Evolutionary conservation across 2,329 filamentous ascomycete genomes (phyloP), one percentile per base, ranked within the genome.

Genomic region (Cladosporium sp.): DNA sequence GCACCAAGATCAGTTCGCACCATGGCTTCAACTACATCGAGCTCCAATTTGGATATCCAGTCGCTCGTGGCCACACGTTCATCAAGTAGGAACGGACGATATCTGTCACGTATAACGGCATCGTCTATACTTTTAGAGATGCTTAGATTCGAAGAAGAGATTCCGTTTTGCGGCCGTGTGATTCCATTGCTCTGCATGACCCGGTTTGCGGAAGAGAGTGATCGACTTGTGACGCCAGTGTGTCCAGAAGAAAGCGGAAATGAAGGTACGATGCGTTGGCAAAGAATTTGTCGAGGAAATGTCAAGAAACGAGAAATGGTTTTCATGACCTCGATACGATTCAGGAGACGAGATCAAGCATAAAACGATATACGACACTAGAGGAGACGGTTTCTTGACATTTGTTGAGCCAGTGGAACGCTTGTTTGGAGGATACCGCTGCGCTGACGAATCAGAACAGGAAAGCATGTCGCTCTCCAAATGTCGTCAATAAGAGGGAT

Each of bases 1-100:
- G 38, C 17, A 2, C 70, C 56, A 0, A 85, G 58, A 34, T 85
- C 72, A 5, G 74, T 67, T 43, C 81, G 76, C 0, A 80, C 80
- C 73, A 87, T 77, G 47, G 78, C 74, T 43, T 81, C 65, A 1
- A 69, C 78, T 0, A 80, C 82, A 38, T 74, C 77, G 5, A 88
- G 70, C 64, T 88, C 85, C 3, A 88, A 70, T 37, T 74, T 61
- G 0, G 75, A 72, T 25, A 87, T 71, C 85, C 85, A 88, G 69
- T 87, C 84, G 17, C 69, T 68, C 1, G 66, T 60, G 12, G 71
- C 64, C 3, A 72, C 55, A 14, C 73, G 66, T 0, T 75, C 69
- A 36, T 72, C 65, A 1, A 82, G 71, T 5, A 87, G 66, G 60
- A 86, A 88, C 0, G 83, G 84, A 1, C 85, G 76, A 65, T 86